These are phyloP conservation scores for Xylariaceae sp. DNA, from an alignment of 2,329 filamentous ascomycete species.

Conservation along the genomic window DNA sequence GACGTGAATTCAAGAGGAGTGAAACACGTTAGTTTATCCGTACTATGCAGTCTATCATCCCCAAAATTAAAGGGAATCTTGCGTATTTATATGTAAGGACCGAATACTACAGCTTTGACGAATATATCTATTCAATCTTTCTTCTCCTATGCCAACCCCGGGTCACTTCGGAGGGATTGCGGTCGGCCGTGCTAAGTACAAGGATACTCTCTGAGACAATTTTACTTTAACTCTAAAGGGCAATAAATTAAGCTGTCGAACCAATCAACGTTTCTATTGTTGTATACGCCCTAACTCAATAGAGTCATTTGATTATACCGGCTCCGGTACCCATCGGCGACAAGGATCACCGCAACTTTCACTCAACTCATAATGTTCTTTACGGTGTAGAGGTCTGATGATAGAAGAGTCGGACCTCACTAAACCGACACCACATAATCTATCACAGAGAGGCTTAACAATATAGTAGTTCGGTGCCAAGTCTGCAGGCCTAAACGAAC, in stretches of 20 bases:
- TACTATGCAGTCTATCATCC: too few relatives aligned
- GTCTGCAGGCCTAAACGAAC: too few relatives aligned
- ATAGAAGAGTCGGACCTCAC: too few relatives aligned
- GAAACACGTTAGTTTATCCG: too few relatives aligned
- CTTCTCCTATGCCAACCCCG: background rate
- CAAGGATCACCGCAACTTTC: background rate
- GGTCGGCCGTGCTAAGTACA: background rate
- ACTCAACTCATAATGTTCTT: background rate
- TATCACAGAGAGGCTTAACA: too few relatives aligned
- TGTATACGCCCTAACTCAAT: background rate
- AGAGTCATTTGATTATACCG: background rate
- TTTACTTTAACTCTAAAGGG: too few relatives aligned
- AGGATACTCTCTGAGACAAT: too few relatives aligned
- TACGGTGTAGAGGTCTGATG: too few relatives aligned
- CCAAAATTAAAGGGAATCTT: too few relatives aligned
- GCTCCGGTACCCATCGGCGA: slow-evolving; percentile 9
- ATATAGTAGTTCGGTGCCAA: too few relatives aligned
- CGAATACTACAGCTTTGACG: background rate
- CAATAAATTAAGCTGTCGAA: background rate
- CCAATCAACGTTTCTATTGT: background rate
- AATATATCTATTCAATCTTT: background rate
- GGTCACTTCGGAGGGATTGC: slow-evolving; percentile 7
- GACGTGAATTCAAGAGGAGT: background rate
- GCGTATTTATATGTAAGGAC: background rate
- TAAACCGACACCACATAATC: too few relatives aligned